Base-by-base conservation (phyloP, 139 green algal species). In the Chlamydomonas sphaeroides region DNA sequence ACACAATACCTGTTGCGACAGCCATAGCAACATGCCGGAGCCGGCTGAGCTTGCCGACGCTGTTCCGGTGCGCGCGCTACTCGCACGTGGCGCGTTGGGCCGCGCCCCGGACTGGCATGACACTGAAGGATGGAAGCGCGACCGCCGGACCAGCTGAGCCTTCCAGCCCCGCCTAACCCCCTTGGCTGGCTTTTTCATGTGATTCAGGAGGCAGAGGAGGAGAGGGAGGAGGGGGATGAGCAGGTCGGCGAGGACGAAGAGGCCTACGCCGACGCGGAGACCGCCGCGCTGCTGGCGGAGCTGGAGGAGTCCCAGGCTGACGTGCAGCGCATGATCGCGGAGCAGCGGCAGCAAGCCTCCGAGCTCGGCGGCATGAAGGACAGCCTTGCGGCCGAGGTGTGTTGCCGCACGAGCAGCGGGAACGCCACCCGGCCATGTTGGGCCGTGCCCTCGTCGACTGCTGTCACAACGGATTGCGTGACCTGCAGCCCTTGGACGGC, bases 311-410 rank as follows among this genome's bases (percentile, higher is more conserved):
- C 65, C 1, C 86, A 90, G 59, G 48, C 36, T 2, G 81, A 90
- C 65, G 86, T 90, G 26, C 62, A 85, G 57, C 81, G 81, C 23
- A 87, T 90, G 81, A 49, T 90, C 30, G 62, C 38, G 28, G 15
- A 42, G 25, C 86, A 90, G 10, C 74, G 56, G 51, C 53, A 53
- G 25, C 76, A 87, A n/a, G 69, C 69, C 0, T 15, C 57, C 7
- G 80, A 90, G 71, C 68, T 90, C 11, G 81, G 81, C 5, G 77
- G 76, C 21, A 74, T 90, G 65, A 85, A 84, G 36, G 81, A 86
- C 30, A 67, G 87, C 49, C 62, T 90, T 18, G 56, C 63, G 14
- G 21, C 56, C 33, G 86, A 90, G 81, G 86, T 32, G 10, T 18
- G 2, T 28, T 61, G 35, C 15, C 68, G 25, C 28, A 30, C 39